Evolutionary conservation across 331 rosid species (phyloP).

Genomic region (Prunus yedoensis): DNA sequence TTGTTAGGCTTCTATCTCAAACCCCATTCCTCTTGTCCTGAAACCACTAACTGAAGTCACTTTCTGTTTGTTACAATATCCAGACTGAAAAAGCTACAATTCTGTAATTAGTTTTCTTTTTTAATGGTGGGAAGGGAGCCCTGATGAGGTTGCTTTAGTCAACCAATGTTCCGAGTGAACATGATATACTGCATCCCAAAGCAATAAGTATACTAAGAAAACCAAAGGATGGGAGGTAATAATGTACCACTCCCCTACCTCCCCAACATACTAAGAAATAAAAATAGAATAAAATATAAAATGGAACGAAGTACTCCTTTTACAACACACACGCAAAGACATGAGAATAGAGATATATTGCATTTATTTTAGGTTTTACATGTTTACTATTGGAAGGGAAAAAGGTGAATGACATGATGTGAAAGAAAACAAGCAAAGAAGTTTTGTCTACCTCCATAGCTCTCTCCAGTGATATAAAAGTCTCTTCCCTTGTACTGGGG

Average conservation of each 20-base stretch:
- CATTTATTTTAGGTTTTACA: neutral
- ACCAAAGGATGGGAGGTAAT: too few relatives aligned
- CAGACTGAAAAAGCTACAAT: neutral
- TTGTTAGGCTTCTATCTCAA: neutral
- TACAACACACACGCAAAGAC: too few relatives aligned
- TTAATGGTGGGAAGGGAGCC: too few relatives aligned
- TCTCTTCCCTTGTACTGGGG: conserved; percentile 68
- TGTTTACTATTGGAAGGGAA: neutral
- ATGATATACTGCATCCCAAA: too few relatives aligned
- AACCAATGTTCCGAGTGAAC: too few relatives aligned
- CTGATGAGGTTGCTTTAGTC: too few relatives aligned
- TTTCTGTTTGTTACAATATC: neutral
- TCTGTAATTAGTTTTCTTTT: neutral
- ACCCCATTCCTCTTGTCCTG: neutral
- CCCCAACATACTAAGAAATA: too few relatives aligned
- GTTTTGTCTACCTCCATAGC: conserved; percentile 74
- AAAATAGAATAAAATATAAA: too few relatives aligned
- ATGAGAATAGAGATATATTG: too few relatives aligned
- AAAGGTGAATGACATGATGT: neutral
- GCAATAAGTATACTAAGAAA: too few relatives aligned
- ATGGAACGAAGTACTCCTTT: too few relatives aligned
- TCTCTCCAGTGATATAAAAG: conserved; percentile 75
- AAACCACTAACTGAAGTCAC: neutral
- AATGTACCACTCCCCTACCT: too few relatives aligned
- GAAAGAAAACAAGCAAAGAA: neutral